Evolutionary conservation across 2,329 filamentous ascomycete species (phyloP).

Genomic region (Aureobasidium leucospermi): DNA sequence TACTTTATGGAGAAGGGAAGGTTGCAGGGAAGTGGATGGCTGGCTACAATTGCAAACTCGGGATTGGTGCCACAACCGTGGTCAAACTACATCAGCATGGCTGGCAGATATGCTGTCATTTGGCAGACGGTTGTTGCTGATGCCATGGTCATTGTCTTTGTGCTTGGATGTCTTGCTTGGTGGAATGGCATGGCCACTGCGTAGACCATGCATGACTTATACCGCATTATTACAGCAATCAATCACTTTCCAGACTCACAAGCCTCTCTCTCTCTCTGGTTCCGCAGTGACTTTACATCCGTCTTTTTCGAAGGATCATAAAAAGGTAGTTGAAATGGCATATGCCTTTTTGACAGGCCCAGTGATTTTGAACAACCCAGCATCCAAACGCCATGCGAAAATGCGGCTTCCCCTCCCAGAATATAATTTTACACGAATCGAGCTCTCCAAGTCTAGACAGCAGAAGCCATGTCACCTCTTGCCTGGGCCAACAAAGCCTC

Average conservation of each 20-base stretch:
- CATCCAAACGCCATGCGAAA: slow-evolving; percentile 10
- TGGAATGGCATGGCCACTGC: slow-evolving; percentile 32
- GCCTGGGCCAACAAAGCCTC: slow-evolving; percentile 51
- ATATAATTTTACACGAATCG: background rate
- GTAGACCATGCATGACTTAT: background rate
- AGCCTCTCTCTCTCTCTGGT: background rate
- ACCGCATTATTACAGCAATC: background rate
- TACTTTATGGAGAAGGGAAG: slow-evolving; percentile 61
- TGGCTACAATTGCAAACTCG: slow-evolving; percentile 53
- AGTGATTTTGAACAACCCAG: background rate
- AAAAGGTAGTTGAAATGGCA: background rate
- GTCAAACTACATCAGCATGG: slow-evolving; percentile 54
- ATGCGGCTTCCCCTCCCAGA: background rate
- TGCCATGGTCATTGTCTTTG: slow-evolving; percentile 69
- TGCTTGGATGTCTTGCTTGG: slow-evolving; percentile 54
- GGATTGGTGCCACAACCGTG: slow-evolving; percentile 58
- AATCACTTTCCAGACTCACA: background rate
- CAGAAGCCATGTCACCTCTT: slow-evolving; percentile 37
- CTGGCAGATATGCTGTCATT: slow-evolving; percentile 61
- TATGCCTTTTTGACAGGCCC: background rate
- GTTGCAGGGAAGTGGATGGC: slow-evolving; percentile 51
- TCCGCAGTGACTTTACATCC: background rate
- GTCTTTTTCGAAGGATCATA: background rate
- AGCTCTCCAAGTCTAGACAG: background rate
- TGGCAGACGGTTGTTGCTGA: slow-evolving; percentile 65